Conservation (phyloP, 2,329 filamentous ascomycete species). For the Talaromyces islandicus region DNA sequence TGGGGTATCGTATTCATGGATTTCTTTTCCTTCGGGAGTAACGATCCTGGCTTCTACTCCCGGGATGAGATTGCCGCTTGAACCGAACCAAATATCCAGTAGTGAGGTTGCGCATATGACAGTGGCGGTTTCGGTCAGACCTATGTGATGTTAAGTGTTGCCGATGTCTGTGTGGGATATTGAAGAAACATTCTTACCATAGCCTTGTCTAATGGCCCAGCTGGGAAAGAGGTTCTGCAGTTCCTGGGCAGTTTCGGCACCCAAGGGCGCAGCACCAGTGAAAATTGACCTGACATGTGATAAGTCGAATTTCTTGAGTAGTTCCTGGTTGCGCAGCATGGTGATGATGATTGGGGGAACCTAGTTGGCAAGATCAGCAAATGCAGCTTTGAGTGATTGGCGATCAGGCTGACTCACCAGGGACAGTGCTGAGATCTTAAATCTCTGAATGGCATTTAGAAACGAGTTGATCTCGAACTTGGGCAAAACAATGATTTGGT, state of each 20-base stretch:
- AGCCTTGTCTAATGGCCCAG: constrained; percentile 65
- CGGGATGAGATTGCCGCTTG: constrained; percentile 65
- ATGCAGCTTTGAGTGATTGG: no score
- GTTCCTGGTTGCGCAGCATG: constrained; percentile 59
- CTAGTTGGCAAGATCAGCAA: constrained; percentile 26
- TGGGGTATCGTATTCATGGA: constrained; percentile 64
- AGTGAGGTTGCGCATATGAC: constrained; percentile 55
- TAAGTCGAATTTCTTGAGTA: constrained; percentile 63
- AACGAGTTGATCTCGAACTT: constrained; percentile 69
- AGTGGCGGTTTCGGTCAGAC: constrained; percentile 71
- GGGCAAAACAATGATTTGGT: constrained; percentile 63
- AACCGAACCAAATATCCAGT: constrained; percentile 63
- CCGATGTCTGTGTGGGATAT: not conserved
- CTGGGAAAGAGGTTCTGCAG: constrained; percentile 56
- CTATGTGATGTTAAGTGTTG: constrained; percentile 29
- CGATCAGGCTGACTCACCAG: constrained; percentile 45
- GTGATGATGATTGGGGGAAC: constrained; percentile 78
- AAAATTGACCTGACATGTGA: constrained; percentile 61
- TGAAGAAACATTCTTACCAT: constrained; percentile 44
- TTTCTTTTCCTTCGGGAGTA: constrained; percentile 61
- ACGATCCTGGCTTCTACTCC: constrained; percentile 61
- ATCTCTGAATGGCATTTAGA: constrained; percentile 59
- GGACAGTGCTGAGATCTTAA: constrained; percentile 62
- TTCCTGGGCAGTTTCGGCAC: constrained; percentile 64
- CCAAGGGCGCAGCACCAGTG: constrained; percentile 73